Evolutionary conservation across 192 early-diverging fungal genomes (phyloP), one percentile per base, ranked within the genome.

Genomic region (Phlyctochytrium bullatum): DNA sequence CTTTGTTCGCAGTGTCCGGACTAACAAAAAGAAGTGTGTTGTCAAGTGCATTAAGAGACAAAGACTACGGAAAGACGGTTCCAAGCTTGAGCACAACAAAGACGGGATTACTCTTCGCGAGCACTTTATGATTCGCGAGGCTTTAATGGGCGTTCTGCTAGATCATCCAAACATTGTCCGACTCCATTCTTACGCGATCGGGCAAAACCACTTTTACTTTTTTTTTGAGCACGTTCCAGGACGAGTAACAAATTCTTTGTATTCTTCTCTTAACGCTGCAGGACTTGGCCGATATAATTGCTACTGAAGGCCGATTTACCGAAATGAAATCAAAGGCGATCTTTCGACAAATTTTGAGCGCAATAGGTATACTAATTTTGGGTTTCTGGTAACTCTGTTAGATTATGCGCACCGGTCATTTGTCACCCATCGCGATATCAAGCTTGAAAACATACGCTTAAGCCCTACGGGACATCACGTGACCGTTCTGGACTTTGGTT

Each of bases 171-270:
- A 78, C 65, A 70, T 78, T 32, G 63, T 75, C 34, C 61, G 57
- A 30, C 64, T 78, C 47, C 53, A 73, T 31, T 66, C 65, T 2
- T 75, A 72, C 28, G 62, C 69, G 2, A 36, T 73, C 27, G 77
- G 77, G 14, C 70, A 72, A 36, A 72, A 73, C 52, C 77, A 78
- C 31, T 78, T 78, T 47, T 78, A 78, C 57, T 78, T 75, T 63
- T 78, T 78, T 36, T 78, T 73, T 61, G 77, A 78, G 62, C 56
- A 66, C 36, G 57, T 75, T 23, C 65, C 69, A 30, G 77, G 77
- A 36, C 66, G 53, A 60, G 67, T 69, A 33, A 69, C 29, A n/a
- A 17, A 54, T 1, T 28, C 40, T 10, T 20, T 47, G 40, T 61
- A 6, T 2, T 50, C 59, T 40, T 16, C 17, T 3, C 10, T 14